Conservation (phyloP, 352 stramenopile species). For the Phytophthora kernoviae region DNA sequence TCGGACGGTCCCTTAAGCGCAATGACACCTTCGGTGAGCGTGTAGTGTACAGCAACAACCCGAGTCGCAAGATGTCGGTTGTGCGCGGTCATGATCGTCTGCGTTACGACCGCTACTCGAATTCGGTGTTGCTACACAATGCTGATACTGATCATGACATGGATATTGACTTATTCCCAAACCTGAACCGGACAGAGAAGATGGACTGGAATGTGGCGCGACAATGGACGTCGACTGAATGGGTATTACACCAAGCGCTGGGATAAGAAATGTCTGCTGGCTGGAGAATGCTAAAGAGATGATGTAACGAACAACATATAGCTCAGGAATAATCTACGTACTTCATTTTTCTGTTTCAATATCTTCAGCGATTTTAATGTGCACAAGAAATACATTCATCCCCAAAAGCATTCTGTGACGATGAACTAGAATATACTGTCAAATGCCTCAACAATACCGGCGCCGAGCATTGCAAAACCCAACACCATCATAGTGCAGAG, state of each 20-base stretch:
- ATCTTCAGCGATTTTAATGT: not conserved
- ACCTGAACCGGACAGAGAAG: conserved; percentile 20
- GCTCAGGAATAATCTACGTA: conserved; percentile 1
- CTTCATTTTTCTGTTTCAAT: not conserved
- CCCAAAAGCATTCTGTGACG: not conserved
- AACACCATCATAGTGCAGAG: conserved; percentile 46
- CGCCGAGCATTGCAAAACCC: conserved; percentile 40
- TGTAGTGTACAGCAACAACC: conserved; percentile 64
- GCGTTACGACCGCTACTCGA: conserved; percentile 47
- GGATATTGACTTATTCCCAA: conserved; percentile 36
- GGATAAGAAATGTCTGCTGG: conserved; percentile 43
- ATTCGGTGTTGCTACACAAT: conserved; percentile 43
- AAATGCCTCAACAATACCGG: conserved; percentile 37
- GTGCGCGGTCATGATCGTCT: conserved; percentile 43
- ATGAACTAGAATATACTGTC: conserved; percentile 35
- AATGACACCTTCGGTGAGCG: conserved; percentile 34
- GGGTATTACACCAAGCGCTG: conserved; percentile 61
- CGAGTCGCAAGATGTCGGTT: conserved; percentile 43
- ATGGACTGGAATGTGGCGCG: conserved; percentile 19
- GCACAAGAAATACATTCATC: not conserved
- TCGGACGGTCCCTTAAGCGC: conserved; percentile 51
- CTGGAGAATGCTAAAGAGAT: conserved; percentile 28
- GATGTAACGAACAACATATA: not conserved
- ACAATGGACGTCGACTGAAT: conserved; percentile 43
- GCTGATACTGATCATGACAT: conserved; percentile 47